These are phyloP conservation scores for Lactifluus piperatus DNA, from an alignment of 768 basidiomycete species.

Conservation along the genomic window DNA sequence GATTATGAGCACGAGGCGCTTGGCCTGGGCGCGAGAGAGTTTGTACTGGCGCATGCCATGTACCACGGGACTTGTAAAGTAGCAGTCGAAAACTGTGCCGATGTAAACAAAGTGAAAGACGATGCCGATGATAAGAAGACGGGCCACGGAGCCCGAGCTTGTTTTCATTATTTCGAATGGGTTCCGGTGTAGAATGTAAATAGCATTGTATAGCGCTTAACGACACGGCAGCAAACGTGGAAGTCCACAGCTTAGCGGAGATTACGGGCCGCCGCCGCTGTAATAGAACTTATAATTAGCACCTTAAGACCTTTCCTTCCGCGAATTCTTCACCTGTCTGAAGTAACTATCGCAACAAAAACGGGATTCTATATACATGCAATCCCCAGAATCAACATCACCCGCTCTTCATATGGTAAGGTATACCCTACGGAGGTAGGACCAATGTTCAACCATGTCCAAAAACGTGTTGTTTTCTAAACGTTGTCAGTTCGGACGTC, in stretches of 20 bases:
- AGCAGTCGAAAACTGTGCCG: conserved; percentile 74
- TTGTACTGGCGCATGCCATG: conserved; percentile 61
- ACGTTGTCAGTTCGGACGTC: conserved; percentile 58
- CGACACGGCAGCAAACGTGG: no score
- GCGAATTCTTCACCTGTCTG: neutral
- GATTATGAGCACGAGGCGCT: conserved; percentile 72
- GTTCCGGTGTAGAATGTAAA: neutral
- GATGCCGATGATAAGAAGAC: conserved; percentile 56
- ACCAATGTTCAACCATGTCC: neutral
- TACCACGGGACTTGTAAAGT: conserved; percentile 78
- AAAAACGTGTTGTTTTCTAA: neutral
- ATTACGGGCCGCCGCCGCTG: no score
- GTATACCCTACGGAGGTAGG: conserved; percentile 12
- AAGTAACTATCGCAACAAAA: neutral
- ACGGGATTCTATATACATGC: neutral
- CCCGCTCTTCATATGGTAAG: neutral
- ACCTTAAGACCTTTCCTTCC: no score
- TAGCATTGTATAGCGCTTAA: neutral
- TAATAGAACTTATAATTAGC: no score
- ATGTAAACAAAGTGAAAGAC: conserved; percentile 70
- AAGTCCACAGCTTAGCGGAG: no score
- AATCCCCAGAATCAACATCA: neutral
- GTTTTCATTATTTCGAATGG: conserved; percentile 6
- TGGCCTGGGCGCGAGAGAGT: conserved; percentile 41
- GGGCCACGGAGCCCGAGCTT: conserved; percentile 11